phyloP scores from a whole-genome alignment of 352 stramenopile genomes.

The Phytophthora pini region DNA sequence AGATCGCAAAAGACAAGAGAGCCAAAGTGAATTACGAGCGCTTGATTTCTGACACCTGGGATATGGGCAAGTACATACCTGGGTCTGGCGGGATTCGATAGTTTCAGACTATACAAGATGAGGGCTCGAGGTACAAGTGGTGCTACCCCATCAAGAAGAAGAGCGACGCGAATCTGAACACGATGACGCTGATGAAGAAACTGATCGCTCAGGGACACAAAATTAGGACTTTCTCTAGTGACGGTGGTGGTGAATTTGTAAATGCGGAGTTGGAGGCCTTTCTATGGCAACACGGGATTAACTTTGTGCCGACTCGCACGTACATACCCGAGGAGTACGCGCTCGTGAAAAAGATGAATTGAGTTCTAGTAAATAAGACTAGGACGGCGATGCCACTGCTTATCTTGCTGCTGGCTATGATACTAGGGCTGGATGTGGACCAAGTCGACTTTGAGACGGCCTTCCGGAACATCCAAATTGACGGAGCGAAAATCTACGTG shows the following conservation, averaged over 20 bases:
- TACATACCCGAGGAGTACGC: conserved; percentile 14
- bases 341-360: conserved; percentile 3
- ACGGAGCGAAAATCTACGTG: neutral
- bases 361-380: conserved; percentile 7
- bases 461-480: neutral
- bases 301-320: neutral
- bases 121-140: conserved; percentile 21
- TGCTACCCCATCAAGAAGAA: conserved; percentile 5
- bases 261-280: neutral
- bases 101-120: conserved; percentile 19
- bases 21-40: conserved; percentile 1
- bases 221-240: conserved; percentile 10
- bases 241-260: conserved; percentile 13
- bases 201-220: neutral
- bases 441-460: neutral
- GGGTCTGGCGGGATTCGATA: neutral
- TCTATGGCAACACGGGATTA: neutral
- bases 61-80: neutral
- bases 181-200: conserved; percentile 1
- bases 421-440: neutral
- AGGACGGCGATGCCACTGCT: neutral
- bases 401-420: neutral
- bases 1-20: neutral
- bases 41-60: neutral
- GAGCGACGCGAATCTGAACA: conserved; percentile 5